phyloP scores from a whole-genome alignment of 1,284 basidiomycete species.

The Marasmius fiardii region DNA sequence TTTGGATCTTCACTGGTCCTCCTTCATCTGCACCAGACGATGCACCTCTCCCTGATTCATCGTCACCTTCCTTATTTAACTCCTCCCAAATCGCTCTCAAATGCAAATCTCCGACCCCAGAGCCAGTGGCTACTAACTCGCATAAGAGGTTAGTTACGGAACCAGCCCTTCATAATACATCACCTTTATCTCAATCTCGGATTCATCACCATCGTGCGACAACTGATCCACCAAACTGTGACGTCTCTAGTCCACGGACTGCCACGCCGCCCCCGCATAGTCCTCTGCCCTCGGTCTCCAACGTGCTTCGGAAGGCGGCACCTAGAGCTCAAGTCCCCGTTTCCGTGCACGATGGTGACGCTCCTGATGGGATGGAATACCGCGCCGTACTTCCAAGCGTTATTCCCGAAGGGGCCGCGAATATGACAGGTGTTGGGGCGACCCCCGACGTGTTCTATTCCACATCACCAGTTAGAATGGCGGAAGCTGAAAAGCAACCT shows the following conservation, averaged over 20 bases:
- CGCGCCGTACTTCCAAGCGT: conserved; percentile 48
- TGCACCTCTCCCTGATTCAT: conserved; percentile 32
- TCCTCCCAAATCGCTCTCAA: conserved; percentile 25
- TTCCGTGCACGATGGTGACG: conserved; percentile 44
- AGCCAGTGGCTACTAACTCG: conserved; percentile 7
- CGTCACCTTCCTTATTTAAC: conserved; percentile 27
- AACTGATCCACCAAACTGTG: conserved; percentile 22
- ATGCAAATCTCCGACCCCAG: conserved; percentile 12
- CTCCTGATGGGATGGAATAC: conserved; percentile 26
- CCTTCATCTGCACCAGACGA: conserved; percentile 29
- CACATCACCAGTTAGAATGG: conserved; percentile 24
- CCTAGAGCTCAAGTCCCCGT: conserved; percentile 61
- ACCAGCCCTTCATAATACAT: conserved; percentile 19
- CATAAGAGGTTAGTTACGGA: conserved; percentile 34
- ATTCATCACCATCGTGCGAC: conserved; percentile 22
- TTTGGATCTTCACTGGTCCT: conserved; percentile 74
- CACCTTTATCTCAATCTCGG: conserved; percentile 14
- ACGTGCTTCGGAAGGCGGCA: conserved; percentile 49
- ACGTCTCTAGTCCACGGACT: background rate
- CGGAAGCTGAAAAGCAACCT: background rate
- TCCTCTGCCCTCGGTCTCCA: conserved; percentile 12
- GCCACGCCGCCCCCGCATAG: conserved; percentile 2
- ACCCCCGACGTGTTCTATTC: conserved; percentile 32
- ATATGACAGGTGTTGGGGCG: conserved; percentile 65
- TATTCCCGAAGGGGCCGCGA: conserved; percentile 45